A percentile compares a stretch with the other conserved stretches of the same genome.
phyloP scores from a whole-genome alignment of 768 basidiomycete species.

The Amanita rubescens region DNA sequence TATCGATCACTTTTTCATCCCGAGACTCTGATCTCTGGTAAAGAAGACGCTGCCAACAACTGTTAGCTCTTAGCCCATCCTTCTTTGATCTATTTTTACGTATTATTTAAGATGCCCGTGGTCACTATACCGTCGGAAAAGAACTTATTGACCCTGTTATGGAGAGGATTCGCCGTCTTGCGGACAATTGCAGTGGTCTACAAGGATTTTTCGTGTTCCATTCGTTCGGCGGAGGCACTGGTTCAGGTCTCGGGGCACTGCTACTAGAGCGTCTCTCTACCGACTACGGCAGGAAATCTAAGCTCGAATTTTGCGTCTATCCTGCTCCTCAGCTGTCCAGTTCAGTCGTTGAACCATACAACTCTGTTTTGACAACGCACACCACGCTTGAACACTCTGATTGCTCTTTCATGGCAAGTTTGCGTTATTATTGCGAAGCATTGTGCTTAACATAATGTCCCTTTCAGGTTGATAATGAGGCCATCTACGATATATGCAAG shows the following conservation, averaged over 20 bases:
- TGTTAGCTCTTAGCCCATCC: slow-evolving; percentile 46
- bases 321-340: slow-evolving; percentile 89
- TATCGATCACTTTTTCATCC: slow-evolving; percentile 97
- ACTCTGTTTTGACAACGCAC: slow-evolving; percentile 94
- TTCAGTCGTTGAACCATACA: slow-evolving; percentile 98
- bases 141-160: slow-evolving; percentile 95
- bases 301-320: slow-evolving; percentile 97
- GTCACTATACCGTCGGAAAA: slow-evolving; percentile 98
- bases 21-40: slow-evolving; percentile 93
- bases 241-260: slow-evolving; percentile 96
- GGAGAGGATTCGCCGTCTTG: slow-evolving; percentile 90
- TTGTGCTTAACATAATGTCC: neutral
- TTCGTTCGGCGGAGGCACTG: slow-evolving; percentile 98
- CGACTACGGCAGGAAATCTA: slow-evolving; percentile 98
- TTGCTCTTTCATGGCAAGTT: slow-evolving; percentile 93
- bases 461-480: slow-evolving; percentile 74
- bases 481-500: slow-evolving; percentile 99
- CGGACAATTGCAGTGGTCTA: slow-evolving; percentile 94
- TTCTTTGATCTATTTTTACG: slow-evolving; percentile 9
- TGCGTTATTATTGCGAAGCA: neutral
- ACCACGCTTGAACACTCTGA: slow-evolving; percentile 98
- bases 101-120: slow-evolving; percentile 72
- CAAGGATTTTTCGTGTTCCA: slow-evolving; percentile 99
- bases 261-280: slow-evolving; percentile 92
- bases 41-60: slow-evolving; percentile 99